Evolutionary conservation across 202 grass and related monocot species (phyloP).

Genomic region (Elaeis oleifera): DNA sequence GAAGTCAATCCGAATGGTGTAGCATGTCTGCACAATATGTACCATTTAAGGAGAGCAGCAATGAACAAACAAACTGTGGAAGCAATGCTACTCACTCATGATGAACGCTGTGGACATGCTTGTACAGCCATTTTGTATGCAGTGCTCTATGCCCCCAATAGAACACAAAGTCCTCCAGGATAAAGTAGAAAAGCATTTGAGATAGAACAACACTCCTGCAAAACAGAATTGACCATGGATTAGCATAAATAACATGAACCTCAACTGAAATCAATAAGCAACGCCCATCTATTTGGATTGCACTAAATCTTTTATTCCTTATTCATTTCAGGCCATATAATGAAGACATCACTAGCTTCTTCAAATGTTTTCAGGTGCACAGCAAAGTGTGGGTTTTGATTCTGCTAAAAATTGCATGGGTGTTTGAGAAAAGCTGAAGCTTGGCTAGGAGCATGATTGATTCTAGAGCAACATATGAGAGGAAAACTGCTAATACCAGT

Average conservation of each 20-base stretch:
- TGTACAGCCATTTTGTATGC: conserved; percentile 27
- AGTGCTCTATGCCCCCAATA: conserved; percentile 29
- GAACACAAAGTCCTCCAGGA: conserved; percentile 28
- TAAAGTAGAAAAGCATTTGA: conserved; percentile 23
- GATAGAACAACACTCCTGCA: conserved; percentile 19
- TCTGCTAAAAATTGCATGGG: no score
- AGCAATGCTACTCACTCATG: conserved; percentile 12
- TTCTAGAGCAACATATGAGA: not conserved
- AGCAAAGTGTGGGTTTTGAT: no score
- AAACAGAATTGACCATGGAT: not conserved
- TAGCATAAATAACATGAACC: no score
- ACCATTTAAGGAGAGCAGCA: not conserved
- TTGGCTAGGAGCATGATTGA: no score
- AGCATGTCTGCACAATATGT: conserved; percentile 10
- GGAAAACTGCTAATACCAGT: conserved; percentile 5
- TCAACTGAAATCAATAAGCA: no score
- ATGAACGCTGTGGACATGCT: conserved; percentile 26
- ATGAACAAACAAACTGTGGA: not conserved
- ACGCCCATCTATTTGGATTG: no score
- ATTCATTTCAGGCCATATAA: no score
- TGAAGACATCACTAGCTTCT: no score
- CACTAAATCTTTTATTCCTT: no score
- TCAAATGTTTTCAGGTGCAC: no score
- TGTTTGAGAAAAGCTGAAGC: no score
- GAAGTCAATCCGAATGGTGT: conserved; percentile 27